Conservation (phyloP, 345 rosid genomes). For the Eucalyptus cladocalyx region DNA sequence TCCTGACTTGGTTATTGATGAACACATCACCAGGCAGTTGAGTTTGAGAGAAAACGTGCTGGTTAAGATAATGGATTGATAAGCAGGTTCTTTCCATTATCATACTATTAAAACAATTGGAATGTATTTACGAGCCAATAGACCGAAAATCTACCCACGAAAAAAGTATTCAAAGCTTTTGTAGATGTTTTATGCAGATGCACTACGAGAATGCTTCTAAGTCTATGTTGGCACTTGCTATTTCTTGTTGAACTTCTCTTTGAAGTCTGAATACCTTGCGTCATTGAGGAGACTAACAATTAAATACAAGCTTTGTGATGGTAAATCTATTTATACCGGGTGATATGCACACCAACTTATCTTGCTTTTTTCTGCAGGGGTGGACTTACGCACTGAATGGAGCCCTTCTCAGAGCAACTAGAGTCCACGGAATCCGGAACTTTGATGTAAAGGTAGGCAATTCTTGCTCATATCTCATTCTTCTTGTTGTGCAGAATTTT, state of each 20-base stretch:
- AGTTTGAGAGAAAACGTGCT: neutral
- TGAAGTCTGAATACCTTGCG: neutral
- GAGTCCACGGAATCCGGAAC: slow-evolving; percentile 50
- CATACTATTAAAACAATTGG: neutral
- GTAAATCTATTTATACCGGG: neutral
- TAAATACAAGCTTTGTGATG: neutral
- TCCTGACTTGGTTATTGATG: neutral
- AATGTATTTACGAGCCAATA: neutral
- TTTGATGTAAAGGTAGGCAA: slow-evolving; percentile 43
- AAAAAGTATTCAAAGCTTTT: neutral
- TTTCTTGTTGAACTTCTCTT: neutral
- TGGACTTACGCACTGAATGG: slow-evolving; percentile 85
- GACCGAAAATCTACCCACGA: neutral
- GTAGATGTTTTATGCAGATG: neutral
- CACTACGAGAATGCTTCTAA: neutral
- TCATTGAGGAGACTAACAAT: neutral
- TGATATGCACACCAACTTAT: neutral
- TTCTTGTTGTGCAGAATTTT: neutral
- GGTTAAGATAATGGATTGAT: neutral
- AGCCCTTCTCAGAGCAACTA: slow-evolving; percentile 72
- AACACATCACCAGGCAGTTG: neutral
- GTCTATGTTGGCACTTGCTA: neutral
- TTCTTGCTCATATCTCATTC: neutral
- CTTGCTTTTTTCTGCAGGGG: slow-evolving; percentile 29
- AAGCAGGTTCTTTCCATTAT: neutral